phyloP scores from a whole-genome alignment of 495 filamentous ascomycete species.

The Penicillium canariense region DNA sequence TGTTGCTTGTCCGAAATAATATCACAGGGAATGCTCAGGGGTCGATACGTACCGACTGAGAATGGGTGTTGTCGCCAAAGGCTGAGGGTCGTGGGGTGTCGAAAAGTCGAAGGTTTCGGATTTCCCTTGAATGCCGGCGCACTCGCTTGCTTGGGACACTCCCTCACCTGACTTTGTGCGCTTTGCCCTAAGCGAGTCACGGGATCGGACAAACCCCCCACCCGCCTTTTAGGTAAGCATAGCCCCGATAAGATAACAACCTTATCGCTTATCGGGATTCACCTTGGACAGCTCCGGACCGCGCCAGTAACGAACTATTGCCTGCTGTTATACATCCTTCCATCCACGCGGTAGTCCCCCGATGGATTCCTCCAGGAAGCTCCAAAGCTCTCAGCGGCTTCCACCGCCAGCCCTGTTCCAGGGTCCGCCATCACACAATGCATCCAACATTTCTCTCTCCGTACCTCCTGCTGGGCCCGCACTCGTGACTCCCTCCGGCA shows the following conservation, averaged over 20 bases:
- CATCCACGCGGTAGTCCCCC: neutral
- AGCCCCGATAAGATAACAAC: slow-evolving; percentile 21
- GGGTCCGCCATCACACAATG: slow-evolving; percentile 72
- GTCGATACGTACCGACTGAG: slow-evolving; percentile 47
- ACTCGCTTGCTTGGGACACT: slow-evolving; percentile 24
- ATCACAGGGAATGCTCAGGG: slow-evolving; percentile 5
- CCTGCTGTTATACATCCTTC: neutral
- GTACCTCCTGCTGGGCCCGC: slow-evolving; percentile 41
- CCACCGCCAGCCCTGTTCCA: slow-evolving; percentile 78
- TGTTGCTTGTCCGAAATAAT: neutral
- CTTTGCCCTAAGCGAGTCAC: slow-evolving; percentile 46
- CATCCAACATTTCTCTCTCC: slow-evolving; percentile 68
- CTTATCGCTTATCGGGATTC: slow-evolving; percentile 1
- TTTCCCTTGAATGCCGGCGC: slow-evolving; percentile 36
- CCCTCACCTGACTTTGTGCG: slow-evolving; percentile 31
- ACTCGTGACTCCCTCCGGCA: slow-evolving; percentile 27
- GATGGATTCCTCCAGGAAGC: slow-evolving; percentile 30
- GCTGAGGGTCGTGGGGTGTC: slow-evolving; percentile 43
- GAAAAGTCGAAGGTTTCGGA: slow-evolving; percentile 48
- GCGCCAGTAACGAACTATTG: too few species aligned
- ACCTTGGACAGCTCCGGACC: neutral
- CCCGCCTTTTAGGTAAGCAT: slow-evolving; percentile 10
- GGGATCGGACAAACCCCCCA: slow-evolving; percentile 24
- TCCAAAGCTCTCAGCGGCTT: slow-evolving; percentile 54
- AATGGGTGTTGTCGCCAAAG: slow-evolving; percentile 42